These are phyloP conservation scores for Chlamydomonas incerta DNA, from an alignment of 139 green algal genomes.

Conservation along the genomic window DNA sequence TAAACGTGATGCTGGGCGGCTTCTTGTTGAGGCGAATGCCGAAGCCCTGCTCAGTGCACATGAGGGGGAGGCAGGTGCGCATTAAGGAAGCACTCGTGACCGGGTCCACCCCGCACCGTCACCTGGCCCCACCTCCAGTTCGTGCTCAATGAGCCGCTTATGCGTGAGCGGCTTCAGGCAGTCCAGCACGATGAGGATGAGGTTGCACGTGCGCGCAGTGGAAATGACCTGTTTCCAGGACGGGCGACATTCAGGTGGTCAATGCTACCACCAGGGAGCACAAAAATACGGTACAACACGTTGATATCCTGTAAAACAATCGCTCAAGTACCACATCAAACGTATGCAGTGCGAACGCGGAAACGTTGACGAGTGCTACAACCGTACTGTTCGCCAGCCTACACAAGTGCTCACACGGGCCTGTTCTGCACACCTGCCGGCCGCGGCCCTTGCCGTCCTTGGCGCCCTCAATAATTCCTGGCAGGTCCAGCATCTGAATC, in stretches of 20 bases:
- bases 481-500: constrained; percentile 97
- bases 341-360: too few species aligned
- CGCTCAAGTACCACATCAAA: too few species aligned
- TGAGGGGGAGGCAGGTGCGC: neutral
- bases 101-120: too few species aligned
- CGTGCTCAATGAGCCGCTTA: constrained; percentile 83
- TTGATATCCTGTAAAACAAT: too few species aligned
- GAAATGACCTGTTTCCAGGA: constrained; percentile 82
- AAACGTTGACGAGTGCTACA: too few species aligned
- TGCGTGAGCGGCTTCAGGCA: constrained; percentile 98
- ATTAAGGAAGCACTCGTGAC: too few species aligned
- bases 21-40: constrained; percentile 97
- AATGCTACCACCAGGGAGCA: too few species aligned
- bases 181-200: constrained; percentile 99
- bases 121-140: constrained; percentile 58
- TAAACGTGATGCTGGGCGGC: constrained; percentile 93
- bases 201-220: constrained; percentile 96
- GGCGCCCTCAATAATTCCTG: constrained; percentile 98
- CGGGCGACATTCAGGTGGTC: too few species aligned
- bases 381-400: too few species aligned
- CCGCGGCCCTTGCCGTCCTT: constrained; percentile 77
- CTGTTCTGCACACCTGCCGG: constrained; percentile 64
- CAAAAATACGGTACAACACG: too few species aligned
- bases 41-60: constrained; percentile 64
- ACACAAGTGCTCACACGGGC: too few species aligned